Conservation (phyloP, 768 basidiomycete species). For the Tricholoma bakamatsutake region DNA sequence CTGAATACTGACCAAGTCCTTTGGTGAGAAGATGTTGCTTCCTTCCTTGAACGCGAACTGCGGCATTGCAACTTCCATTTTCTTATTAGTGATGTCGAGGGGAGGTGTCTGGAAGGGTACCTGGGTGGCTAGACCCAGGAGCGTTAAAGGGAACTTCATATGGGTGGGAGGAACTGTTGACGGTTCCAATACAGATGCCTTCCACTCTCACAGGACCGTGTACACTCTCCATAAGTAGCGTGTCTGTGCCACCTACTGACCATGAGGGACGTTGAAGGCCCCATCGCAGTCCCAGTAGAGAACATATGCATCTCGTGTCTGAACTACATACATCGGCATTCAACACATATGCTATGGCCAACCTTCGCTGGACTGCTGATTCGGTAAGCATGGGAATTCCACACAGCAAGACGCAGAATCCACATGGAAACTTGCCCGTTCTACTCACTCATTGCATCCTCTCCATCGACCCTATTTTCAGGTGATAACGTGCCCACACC, state of each 20-base stretch:
- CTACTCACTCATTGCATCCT: constrained; percentile 50
- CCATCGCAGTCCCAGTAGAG: too few species aligned
- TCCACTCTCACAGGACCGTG: constrained; percentile 10
- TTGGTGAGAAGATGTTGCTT: constrained; percentile 59
- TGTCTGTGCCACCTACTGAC: too few species aligned
- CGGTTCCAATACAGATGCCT: not conserved
- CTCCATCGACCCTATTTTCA: constrained; percentile 28
- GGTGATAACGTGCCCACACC: constrained; percentile 31
- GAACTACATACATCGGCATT: not conserved
- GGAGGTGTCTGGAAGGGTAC: constrained; percentile 36
- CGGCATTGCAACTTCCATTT: constrained; percentile 19
- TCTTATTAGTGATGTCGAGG: constrained; percentile 6
- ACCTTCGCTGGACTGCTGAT: too few species aligned
- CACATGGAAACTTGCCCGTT: not conserved
- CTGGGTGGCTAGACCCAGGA: constrained; percentile 53
- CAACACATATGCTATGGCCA: too few species aligned
- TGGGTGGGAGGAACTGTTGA: not conserved
- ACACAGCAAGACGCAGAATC: not conserved
- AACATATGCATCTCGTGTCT: too few species aligned
- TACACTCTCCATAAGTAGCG: not conserved
- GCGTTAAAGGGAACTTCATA: constrained; percentile 51
- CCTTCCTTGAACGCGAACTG: constrained; percentile 58
- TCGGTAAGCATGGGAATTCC: not conserved
- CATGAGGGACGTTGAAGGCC: too few species aligned
- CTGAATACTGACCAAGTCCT: constrained; percentile 42